These are phyloP conservation scores for Trichophyton equinum DNA, from an alignment of 2,329 filamentous ascomycete species.

Conservation along the genomic window DNA sequence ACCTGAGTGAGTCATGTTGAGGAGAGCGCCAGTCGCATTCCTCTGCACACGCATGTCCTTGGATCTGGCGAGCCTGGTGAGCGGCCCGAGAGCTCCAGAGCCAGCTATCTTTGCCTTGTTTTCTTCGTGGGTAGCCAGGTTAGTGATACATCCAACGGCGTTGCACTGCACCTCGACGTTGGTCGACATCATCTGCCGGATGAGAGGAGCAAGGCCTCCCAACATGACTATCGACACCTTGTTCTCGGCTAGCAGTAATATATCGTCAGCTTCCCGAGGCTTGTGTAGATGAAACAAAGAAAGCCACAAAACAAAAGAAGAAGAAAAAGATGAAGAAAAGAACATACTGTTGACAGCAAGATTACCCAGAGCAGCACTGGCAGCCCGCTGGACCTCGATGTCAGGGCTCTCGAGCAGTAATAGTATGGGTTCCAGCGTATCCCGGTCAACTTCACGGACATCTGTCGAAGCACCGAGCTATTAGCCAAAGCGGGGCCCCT, in stretches of 20 bases:
- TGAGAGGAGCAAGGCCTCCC: constrained; percentile 78
- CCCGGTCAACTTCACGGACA: constrained; percentile 87
- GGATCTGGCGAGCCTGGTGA: constrained; percentile 88
- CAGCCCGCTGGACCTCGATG: constrained; percentile 92
- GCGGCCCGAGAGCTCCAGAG: constrained; percentile 78
- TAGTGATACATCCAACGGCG: constrained; percentile 96
- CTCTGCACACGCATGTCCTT: constrained; percentile 97
- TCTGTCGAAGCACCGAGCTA: constrained; percentile 42
- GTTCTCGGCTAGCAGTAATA: constrained; percentile 61
- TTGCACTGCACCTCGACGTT: constrained; percentile 99
- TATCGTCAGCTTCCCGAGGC: too few species aligned
- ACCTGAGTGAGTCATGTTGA: constrained; percentile 99
- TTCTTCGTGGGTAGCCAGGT: constrained; percentile 93
- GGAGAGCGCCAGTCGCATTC: constrained; percentile 86
- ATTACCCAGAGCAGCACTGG: constrained; percentile 90
- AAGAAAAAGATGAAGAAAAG: constrained; percentile 8
- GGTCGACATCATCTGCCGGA: constrained; percentile 93
- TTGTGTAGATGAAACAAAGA: neutral
- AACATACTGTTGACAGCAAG: constrained; percentile 86
- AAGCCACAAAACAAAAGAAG: neutral
- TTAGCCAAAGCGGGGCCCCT: too few species aligned
- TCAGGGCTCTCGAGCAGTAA: constrained; percentile 90
- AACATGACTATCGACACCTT: constrained; percentile 93
- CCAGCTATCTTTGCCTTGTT: constrained; percentile 98
- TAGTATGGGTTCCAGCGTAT: constrained; percentile 90